These are phyloP conservation scores for Xylariaceae sp. DNA, from an alignment of 2,329 filamentous ascomycete species.

Conservation along the genomic window DNA sequence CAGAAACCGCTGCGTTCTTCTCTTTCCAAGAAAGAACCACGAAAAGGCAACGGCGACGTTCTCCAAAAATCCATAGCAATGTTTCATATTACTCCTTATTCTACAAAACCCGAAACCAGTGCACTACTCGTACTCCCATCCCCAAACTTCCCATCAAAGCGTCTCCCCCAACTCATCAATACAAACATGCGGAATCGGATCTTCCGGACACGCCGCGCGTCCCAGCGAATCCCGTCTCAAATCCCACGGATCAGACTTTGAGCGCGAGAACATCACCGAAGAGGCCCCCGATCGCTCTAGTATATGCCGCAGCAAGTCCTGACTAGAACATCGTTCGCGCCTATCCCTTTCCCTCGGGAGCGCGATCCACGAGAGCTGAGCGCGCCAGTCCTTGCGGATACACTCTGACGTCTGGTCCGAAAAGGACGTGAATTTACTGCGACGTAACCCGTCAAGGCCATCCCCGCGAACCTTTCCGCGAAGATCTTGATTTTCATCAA, in stretches of 20 bases:
- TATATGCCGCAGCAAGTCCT: constrained; percentile 25
- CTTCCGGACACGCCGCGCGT: constrained; percentile 21
- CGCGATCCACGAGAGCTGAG: constrained; percentile 4
- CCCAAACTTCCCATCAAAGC: not conserved
- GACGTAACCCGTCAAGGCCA: constrained; percentile 24
- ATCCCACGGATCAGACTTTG: constrained; percentile 9
- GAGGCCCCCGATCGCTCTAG: constrained; percentile 15
- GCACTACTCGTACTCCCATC: too few relatives aligned
- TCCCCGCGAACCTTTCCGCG: not conserved
- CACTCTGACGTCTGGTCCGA: constrained; percentile 24
- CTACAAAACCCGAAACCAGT: not conserved
- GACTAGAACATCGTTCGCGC: constrained; percentile 18
- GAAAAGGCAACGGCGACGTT: not conserved
- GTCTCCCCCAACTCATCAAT: constrained; percentile 19
- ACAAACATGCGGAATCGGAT: constrained; percentile 23
- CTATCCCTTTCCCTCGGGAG: constrained; percentile 4
- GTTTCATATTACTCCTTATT: not conserved
- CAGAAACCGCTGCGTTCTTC: too few relatives aligned
- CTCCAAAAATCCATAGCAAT: not conserved
- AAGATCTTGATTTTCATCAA: not conserved
- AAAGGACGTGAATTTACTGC: constrained; percentile 29
- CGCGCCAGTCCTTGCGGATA: constrained; percentile 11
- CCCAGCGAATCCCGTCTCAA: not conserved
- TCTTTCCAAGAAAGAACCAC: not conserved
- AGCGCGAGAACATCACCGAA: constrained; percentile 8